These are phyloP conservation scores for Fusarium nodosum DNA, from an alignment of 2,329 filamentous ascomycete genomes.

Conservation along the genomic window DNA sequence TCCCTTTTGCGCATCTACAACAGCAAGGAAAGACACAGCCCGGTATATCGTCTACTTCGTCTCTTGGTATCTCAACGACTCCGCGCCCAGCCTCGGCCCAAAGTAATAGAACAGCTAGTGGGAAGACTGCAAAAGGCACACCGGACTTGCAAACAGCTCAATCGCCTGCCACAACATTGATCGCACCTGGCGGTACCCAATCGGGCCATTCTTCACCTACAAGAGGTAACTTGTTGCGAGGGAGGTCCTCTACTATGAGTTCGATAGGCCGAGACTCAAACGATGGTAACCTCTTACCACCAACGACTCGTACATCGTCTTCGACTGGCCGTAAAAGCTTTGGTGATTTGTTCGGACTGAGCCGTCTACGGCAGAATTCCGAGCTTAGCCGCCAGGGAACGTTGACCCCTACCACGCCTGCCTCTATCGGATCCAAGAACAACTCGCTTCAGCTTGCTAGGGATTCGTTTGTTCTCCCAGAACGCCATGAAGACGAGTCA, in stretches of 20 bases:
- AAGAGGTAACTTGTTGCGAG: slow-evolving; percentile 72
- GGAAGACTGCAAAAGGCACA: slow-evolving; percentile 40
- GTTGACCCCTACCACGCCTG: slow-evolving; percentile 77
- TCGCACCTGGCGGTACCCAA: slow-evolving; percentile 57
- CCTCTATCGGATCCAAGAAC: slow-evolving; percentile 79
- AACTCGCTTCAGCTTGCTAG: slow-evolving; percentile 85
- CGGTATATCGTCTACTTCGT: slow-evolving; percentile 58
- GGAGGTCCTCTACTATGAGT: slow-evolving; percentile 90
- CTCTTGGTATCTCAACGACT: slow-evolving; percentile 56
- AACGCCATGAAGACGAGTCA: slow-evolving; percentile 87
- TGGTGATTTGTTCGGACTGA: slow-evolving; percentile 85
- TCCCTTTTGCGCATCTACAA: slow-evolving; percentile 88
- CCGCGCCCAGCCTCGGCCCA: slow-evolving; percentile 56
- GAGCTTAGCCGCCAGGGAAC: slow-evolving; percentile 79
- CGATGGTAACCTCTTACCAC: slow-evolving; percentile 76
- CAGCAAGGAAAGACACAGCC: slow-evolving; percentile 68
- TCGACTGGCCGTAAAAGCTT: slow-evolving; percentile 95
- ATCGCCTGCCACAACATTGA: slow-evolving; percentile 65
- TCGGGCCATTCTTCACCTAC: slow-evolving; percentile 78
- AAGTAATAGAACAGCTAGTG: slow-evolving; percentile 47
- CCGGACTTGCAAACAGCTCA: slow-evolving; percentile 42
- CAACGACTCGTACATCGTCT: slow-evolving; percentile 80
- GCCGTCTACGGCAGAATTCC: slow-evolving; percentile 84
- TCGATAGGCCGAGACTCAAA: slow-evolving; percentile 81
- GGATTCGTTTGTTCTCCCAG: slow-evolving; percentile 79